phyloP scores from a whole-genome alignment of 306 rosid species.

The Prunus armeniaca region DNA sequence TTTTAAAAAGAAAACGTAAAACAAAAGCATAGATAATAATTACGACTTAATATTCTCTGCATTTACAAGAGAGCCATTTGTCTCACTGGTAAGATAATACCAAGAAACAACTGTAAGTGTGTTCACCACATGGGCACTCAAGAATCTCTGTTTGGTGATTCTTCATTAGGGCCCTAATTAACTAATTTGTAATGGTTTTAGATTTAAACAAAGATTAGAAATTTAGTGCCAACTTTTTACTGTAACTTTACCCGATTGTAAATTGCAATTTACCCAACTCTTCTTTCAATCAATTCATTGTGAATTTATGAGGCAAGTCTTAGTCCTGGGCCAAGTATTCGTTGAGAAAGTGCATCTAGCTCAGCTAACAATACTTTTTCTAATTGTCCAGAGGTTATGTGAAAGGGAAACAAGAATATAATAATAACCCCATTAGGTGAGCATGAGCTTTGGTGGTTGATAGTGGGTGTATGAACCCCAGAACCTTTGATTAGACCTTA shows the following conservation, averaged over 20 bases:
- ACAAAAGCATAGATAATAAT: conserved; percentile 1
- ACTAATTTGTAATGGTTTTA: background rate
- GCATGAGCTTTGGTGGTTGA: conserved; percentile 4
- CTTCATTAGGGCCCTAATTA: background rate
- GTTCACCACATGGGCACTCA: background rate
- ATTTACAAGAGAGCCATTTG: background rate
- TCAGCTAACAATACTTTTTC: background rate
- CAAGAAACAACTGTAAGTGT: background rate
- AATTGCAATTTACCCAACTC: background rate
- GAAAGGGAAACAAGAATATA: background rate
- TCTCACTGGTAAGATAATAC: background rate
- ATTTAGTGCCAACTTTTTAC: background rate
- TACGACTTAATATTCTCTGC: background rate
- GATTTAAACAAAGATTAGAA: background rate
- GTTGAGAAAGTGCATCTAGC: background rate
- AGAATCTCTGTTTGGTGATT: background rate
- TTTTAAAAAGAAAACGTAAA: background rate
- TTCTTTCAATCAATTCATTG: background rate
- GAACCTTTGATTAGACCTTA: background rate
- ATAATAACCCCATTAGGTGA: conserved; percentile 7
- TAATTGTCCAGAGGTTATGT: background rate
- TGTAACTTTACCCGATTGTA: background rate
- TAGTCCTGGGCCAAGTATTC: background rate
- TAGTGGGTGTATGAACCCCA: background rate
- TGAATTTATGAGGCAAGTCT: background rate